phyloP scores from a whole-genome alignment of 306 rosid species.

The Canavalia gladiata region DNA sequence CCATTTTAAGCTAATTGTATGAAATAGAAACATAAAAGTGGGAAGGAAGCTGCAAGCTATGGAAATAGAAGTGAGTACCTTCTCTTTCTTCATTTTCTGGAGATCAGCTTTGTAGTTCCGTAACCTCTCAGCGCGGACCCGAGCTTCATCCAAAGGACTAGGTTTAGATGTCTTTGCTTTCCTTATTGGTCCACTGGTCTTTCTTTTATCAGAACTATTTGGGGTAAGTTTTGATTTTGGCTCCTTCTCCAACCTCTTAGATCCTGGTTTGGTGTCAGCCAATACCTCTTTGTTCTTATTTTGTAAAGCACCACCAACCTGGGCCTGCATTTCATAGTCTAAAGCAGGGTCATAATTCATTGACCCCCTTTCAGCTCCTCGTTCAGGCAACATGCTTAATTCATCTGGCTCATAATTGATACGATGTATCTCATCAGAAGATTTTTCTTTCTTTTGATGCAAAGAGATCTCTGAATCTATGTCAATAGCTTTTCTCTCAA shows the following conservation, averaged over 20 bases:
- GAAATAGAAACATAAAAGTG: slow-evolving; percentile 1
- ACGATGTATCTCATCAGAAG: slow-evolving; percentile 50
- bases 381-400: slow-evolving; percentile 84
- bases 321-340: slow-evolving; percentile 87
- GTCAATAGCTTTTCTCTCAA: slow-evolving; percentile 76
- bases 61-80: slow-evolving; percentile 61
- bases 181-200: slow-evolving; percentile 84
- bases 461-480: slow-evolving; percentile 80
- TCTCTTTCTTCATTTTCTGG: slow-evolving; percentile 96
- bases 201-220: slow-evolving; percentile 66
- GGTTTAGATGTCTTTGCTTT: slow-evolving; percentile 82
- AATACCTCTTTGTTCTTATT: slow-evolving; percentile 63
- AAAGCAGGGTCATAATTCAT: slow-evolving; percentile 83
- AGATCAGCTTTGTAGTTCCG: slow-evolving; percentile 95
- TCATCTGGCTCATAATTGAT: slow-evolving; percentile 81
- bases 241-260: slow-evolving; percentile 70
- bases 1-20: slow-evolving; percentile 37
- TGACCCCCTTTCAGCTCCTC: slow-evolving; percentile 72
- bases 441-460: slow-evolving; percentile 60
- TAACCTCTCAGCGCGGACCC: slow-evolving; percentile 91
- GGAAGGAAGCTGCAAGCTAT: slow-evolving; percentile 7
- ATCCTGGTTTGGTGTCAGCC: slow-evolving; percentile 60
- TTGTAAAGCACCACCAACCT: slow-evolving; percentile 48
- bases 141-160: slow-evolving; percentile 97
- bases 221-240: slow-evolving; percentile 67